Base-by-base conservation (phyloP, 2,329 filamentous ascomycete species). In the Aspergillus candidus region DNA sequence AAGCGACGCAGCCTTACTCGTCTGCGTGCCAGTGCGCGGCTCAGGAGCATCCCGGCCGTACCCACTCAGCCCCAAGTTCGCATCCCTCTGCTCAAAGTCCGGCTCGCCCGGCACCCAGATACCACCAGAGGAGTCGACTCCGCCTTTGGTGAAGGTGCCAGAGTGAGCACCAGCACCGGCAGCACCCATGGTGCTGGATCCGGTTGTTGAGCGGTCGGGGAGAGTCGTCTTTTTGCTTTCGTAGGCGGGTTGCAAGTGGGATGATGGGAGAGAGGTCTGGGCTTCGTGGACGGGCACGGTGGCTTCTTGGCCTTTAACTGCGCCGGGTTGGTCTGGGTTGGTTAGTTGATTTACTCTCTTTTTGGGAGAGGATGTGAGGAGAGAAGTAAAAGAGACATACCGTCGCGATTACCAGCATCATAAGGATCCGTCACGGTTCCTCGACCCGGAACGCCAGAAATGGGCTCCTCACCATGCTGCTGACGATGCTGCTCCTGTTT, bases 361-460 rank as follows among this genome's bases (percentile, higher is more conserved):
- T 6, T 27, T 3, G 8, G 11, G 15, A 18, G 12, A 22, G 10
- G 35, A 14, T 11, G 13, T 12, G 5, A 8, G 18, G 37, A 40
- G 49, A 33, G 11, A 22, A 18, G 34, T 11, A 14, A 34, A 17
- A 7, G 13, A 11, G 35, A 51, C 69, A 54, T 64, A 80, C 73
- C 76, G 71, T 79, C 75, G n/a, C 78, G 68, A 63, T 93, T 93
- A 38, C 88, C 88, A 46, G 80, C 80, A 60, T 93, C 88, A 56
- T 82, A 94, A 0, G 88, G 88, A 62, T 91, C 83, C 11, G 78
- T 79, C 35, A 73, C 74, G 17, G 76, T 75, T 4, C 85, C 84
- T 60, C 83, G 71, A 32, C 88, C 88, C 45, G 75, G 71, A 40
- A 79, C 71, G 15, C 88, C 88, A 14, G 85, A 84, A 35, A 89